phyloP scores from a whole-genome alignment of 2,329 filamentous ascomycete species.

The Aspergillus carbonarius region DNA sequence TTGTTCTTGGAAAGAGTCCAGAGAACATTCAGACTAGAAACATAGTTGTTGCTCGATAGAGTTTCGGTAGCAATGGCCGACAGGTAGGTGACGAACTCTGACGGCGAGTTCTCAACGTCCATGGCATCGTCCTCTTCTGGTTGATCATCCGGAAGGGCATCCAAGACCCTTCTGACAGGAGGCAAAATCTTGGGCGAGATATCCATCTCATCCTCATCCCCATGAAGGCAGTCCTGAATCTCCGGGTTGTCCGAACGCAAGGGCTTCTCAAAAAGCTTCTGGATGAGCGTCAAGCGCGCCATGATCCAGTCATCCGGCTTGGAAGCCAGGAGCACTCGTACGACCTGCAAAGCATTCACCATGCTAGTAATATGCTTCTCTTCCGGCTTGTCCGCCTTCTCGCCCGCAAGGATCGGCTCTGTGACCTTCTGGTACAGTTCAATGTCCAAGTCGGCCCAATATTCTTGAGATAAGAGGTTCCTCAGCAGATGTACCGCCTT shows the following conservation, averaged over 20 bases:
- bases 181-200: constrained; percentile 71
- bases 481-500: constrained; percentile 79
- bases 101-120: constrained; percentile 72
- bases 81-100: constrained; percentile 82
- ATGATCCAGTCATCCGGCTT: constrained; percentile 91
- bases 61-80: constrained; percentile 85
- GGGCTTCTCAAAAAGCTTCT: constrained; percentile 87
- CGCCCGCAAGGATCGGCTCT: constrained; percentile 77
- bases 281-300: constrained; percentile 71
- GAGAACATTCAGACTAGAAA: constrained; percentile 86
- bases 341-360: constrained; percentile 89
- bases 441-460: constrained; percentile 89
- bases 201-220: constrained; percentile 67
- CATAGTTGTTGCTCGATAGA: constrained; percentile 75
- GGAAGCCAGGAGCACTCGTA: constrained; percentile 83
- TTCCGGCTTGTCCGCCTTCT: constrained; percentile 79
- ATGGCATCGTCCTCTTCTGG: constrained; percentile 81
- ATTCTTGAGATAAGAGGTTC: constrained; percentile 79
- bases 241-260: constrained; percentile 86
- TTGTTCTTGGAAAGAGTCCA: constrained; percentile 88
- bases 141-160: constrained; percentile 78
- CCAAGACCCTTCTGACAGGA: constrained; percentile 76
- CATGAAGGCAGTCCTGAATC: constrained; percentile 87
- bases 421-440: constrained; percentile 90
- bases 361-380: constrained; percentile 83